A percentile compares a stretch with the other conserved stretches of the same genome.
Evolutionary conservation across 345 rosid species (phyloP).

Genomic region (Aquilaria malaccensis): DNA sequence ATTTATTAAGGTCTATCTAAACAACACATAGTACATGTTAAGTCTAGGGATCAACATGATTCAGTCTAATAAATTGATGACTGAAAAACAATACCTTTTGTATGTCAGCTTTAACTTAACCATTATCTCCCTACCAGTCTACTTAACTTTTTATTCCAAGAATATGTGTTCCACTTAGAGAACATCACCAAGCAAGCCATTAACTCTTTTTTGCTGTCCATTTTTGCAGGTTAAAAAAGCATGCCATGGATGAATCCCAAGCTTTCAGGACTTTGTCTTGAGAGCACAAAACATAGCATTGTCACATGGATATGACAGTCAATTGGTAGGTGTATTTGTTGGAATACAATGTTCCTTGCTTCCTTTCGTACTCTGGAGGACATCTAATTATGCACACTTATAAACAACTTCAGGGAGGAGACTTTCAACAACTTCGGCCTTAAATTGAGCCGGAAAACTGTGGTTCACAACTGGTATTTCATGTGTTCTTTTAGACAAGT

Average conservation of each 20-base stretch:
- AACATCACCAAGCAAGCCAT: background rate
- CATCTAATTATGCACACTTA: constrained; percentile 5
- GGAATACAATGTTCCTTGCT: too few species aligned
- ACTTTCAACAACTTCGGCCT: constrained; percentile 62
- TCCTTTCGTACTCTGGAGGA: background rate
- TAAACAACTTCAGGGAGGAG: constrained; percentile 58
- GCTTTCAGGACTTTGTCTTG: constrained; percentile 65
- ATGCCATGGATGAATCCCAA: constrained; percentile 34
- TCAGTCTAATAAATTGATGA: too few species aligned
- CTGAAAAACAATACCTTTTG: too few species aligned
- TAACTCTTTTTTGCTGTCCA: background rate
- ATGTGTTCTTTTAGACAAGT: background rate
- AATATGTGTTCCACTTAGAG: too few species aligned
- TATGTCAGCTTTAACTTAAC: too few species aligned
- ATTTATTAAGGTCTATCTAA: too few species aligned
- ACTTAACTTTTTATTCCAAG: too few species aligned
- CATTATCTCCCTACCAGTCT: too few species aligned
- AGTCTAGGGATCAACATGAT: too few species aligned
- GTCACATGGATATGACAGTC: constrained; percentile 58
- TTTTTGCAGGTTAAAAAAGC: constrained; percentile 37
- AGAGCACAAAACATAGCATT: constrained; percentile 50
- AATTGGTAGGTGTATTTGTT: constrained; percentile 44
- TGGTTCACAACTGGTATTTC: constrained; percentile 70
- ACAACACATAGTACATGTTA: too few species aligned
- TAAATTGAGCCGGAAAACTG: constrained; percentile 50